These are phyloP conservation scores for Russula brevipes DNA, from an alignment of 768 basidiomycete species.

Conservation along the genomic window DNA sequence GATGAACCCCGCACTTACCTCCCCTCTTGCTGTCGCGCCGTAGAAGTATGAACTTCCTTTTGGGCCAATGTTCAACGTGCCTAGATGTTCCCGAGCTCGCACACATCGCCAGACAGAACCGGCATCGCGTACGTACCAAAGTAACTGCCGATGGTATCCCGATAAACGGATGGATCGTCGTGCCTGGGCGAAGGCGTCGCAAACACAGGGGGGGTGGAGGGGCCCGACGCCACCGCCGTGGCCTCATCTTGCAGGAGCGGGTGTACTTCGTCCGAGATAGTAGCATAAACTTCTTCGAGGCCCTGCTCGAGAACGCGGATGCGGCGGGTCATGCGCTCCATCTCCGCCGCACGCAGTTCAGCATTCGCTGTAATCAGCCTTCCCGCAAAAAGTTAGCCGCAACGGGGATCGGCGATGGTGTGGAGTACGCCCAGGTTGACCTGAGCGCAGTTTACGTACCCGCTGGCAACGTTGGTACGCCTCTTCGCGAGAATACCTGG, in stretches of 20 bases:
- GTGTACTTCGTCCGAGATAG: conserved; percentile 19
- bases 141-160: conserved; percentile 43
- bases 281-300: conserved; percentile 19
- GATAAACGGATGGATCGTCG: background rate
- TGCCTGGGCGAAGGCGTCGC: background rate
- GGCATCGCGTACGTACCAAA: conserved; percentile 37
- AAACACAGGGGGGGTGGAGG: background rate
- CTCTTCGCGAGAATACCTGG: conserved; percentile 52
- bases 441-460: conserved; percentile 31
- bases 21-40: conserved; percentile 62
- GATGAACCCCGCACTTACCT: conserved; percentile 40
- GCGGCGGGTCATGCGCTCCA: conserved; percentile 22
- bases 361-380: conserved; percentile 63
- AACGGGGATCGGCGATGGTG: no score
- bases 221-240: background rate
- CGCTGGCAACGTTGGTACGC: conserved; percentile 43
- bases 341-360: conserved; percentile 36
- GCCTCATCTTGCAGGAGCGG: conserved; percentile 15
- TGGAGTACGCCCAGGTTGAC: background rate
- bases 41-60: conserved; percentile 53
- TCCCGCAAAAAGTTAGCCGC: background rate
- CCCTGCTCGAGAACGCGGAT: conserved; percentile 23
- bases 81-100: conserved; percentile 30
- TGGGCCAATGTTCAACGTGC: conserved; percentile 53
- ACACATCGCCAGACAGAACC: background rate